Base-by-base conservation (phyloP, 345 rosid species). In the Salix viminalis region DNA sequence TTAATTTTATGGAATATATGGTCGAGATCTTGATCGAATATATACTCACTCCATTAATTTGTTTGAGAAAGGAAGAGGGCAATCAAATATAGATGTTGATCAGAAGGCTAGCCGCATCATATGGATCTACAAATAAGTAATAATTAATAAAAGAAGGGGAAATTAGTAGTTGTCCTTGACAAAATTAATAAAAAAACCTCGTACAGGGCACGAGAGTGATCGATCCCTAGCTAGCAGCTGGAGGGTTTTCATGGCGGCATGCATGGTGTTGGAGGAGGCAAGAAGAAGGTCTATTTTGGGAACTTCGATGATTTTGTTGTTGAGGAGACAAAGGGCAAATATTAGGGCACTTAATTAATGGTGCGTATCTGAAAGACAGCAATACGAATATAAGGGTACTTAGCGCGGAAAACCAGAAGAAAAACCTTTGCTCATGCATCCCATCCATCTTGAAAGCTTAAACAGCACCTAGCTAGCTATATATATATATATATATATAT, bases 301-400 rank as follows among this genome's bases (percentile, higher is more conserved):
- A 84, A 85, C 77, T 88, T 87, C 84, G 79, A 89, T 86, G 84
- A 85, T 81, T 89, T 88, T 88, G 91, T 85, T 88, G 91, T 80
- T 88, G 86, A 82, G 91, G 90, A 87, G 91, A 88, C 91, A 88
- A 50, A 67, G 73, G 85, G 87, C 92, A 80, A 85, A 84, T 79
- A 80, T 89, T 86, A 81, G 87, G 92, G 89, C 50, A 78, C 26
- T 42, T n/a, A 2, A 75, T 48, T 75, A 80, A 74, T 79, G 84
- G 85, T 85, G 79, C 83, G 5, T 24, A 77, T 72, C 39, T 70
- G 77, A 70, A 79, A 77, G 82, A 84, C 84, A 86, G 66, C 71
- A 76, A 79, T 82, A 83, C 75, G 78, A 44, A 79, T 79, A 77
- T 84, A 77, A 70, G 80, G 84, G 36, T 65, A 1, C 76, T 83